These are phyloP conservation scores for Trichoderma afroharzianum DNA, from an alignment of 2,329 filamentous ascomycete species.

Conservation along the genomic window DNA sequence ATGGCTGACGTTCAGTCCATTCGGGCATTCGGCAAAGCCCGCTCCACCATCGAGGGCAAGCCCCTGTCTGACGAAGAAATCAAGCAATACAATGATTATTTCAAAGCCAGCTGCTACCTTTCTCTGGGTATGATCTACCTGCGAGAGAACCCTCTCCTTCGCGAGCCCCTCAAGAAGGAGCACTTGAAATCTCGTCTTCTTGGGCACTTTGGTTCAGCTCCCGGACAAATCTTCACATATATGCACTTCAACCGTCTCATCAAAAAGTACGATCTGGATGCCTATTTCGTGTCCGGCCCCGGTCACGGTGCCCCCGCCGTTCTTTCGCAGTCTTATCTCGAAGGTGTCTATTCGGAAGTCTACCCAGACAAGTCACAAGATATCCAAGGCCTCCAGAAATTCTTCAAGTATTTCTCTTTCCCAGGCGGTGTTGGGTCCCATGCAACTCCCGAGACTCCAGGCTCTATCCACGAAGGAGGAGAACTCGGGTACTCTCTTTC, in stretches of 20 bases:
- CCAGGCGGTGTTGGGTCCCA: slow-evolving; percentile 75
- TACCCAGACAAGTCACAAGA: slow-evolving; percentile 72
- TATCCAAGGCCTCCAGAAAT: slow-evolving; percentile 64
- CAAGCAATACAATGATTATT: slow-evolving; percentile 67
- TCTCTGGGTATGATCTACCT: slow-evolving; percentile 80
- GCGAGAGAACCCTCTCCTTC: slow-evolving; percentile 67
- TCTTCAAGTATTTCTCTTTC: slow-evolving; percentile 83
- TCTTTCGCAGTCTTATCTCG: slow-evolving; percentile 71
- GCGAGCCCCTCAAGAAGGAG: slow-evolving; percentile 63
- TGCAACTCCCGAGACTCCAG: slow-evolving; percentile 74
- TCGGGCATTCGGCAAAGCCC: slow-evolving; percentile 61
- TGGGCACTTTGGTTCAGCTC: slow-evolving; percentile 75
- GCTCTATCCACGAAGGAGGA: slow-evolving; percentile 73
- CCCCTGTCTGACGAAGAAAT: slow-evolving; percentile 65
- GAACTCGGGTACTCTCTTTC: slow-evolving; percentile 80
- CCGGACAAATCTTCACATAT: slow-evolving; percentile 77
- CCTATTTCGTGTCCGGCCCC: slow-evolving; percentile 71
- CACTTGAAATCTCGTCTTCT: slow-evolving; percentile 72
- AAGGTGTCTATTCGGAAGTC: slow-evolving; percentile 73
- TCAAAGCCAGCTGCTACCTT: slow-evolving; percentile 70
- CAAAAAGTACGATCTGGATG: slow-evolving; percentile 73
- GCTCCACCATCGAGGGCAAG: slow-evolving; percentile 59
- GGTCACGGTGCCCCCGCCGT: slow-evolving; percentile 76
- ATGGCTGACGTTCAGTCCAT: slow-evolving; percentile 52
- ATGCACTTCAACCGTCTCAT: slow-evolving; percentile 81